Conservation (phyloP, 306 rosid genomes). For the Cucurbita maxima region DNA sequence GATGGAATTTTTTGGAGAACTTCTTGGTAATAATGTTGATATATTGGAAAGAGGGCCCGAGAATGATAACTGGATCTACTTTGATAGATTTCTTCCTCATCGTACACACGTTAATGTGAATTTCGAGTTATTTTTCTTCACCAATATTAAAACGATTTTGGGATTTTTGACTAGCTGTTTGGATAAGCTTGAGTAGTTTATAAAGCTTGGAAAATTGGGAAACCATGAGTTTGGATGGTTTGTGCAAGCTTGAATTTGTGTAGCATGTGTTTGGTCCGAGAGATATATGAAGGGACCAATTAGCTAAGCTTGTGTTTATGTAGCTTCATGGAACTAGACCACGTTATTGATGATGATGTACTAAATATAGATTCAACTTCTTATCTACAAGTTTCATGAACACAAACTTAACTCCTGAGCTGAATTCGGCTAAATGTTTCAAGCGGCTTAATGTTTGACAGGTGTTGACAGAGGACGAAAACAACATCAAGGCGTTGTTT, state of each 20-base stretch:
- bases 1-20: too few relatives aligned
- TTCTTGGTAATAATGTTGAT: too few relatives aligned
- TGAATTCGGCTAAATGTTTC: neutral
- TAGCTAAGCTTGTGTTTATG: neutral
- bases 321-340: neutral
- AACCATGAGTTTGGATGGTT: neutral
- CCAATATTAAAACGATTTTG: neutral
- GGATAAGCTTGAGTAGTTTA: neutral
- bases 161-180: neutral
- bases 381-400: neutral
- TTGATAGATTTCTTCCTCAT: neutral
- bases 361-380: neutral
- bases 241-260: neutral
- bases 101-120: neutral
- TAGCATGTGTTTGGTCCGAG: neutral
- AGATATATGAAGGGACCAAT: neutral
- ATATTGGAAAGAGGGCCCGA: neutral
- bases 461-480: conserved; percentile 85
- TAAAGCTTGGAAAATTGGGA: neutral
- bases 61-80: neutral
- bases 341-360: neutral
- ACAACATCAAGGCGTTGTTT: conserved; percentile 69
- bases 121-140: neutral
- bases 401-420: neutral
- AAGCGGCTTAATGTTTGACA: conserved; percentile 10